Evolutionary conservation across 164 flowering plant species (phyloP), one percentile per base, ranked within the genome.

Genomic region (Sextonia rubra): DNA sequence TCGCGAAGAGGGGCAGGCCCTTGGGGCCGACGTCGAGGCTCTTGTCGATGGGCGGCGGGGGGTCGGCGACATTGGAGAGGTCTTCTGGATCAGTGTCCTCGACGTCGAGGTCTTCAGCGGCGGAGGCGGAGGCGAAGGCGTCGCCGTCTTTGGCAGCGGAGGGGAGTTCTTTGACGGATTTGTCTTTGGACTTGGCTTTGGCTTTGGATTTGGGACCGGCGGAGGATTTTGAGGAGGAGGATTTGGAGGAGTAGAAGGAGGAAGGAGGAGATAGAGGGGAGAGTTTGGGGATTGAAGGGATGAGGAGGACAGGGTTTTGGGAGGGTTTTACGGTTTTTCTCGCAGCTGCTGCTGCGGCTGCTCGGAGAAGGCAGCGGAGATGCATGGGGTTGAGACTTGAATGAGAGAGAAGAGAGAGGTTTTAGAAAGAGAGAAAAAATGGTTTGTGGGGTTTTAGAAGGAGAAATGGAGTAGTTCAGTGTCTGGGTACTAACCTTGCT

Each of bases 21-120:
- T 89, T 84, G 63, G 91, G 90, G 2, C 92, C 94, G 7, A 91
- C 78, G 72, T 95, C 92, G 6, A 91, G 93, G 2, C 89, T 78
- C 23, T 81, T 80, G 61, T 90, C 81, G 6, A 80, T 82, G 32
- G 58, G 73, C 17, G 74, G 77, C 4, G 75, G 56, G 3, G 90
- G 84, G 4, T 80, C 79, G 22, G 79, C 87, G 3, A 80, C 85
- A 63, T 64, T 58, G 6, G 75, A 68, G 18, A 80, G 78, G 15
- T 77, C 56, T 17, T 72, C 80, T 0, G 47, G 48, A 49, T 76
- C 80, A 23, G 37, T 67, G 25, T 68, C 80, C 1, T 71, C 77
- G 14, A 20, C 32, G 4, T 29, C 67, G 18, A 25, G 32, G 20
- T 64, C 32, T 14, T 27, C 30, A 4, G 32, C 12, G n/a, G 20